Evolutionary conservation across 108 stramenopile genomes (phyloP).

Genomic region (Nitzschia palea): DNA sequence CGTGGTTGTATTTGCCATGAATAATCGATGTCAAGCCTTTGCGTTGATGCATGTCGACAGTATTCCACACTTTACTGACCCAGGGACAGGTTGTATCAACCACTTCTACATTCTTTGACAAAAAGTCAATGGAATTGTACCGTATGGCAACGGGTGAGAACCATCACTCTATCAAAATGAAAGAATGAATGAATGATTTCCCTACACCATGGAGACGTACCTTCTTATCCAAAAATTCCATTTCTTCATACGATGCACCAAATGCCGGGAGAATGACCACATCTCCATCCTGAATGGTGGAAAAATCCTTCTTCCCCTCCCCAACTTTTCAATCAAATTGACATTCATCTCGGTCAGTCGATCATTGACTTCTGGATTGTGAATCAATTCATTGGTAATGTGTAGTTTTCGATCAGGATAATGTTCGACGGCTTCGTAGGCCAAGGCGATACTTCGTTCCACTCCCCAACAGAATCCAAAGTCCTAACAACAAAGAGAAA

Average conservation of each 20-base stretch:
- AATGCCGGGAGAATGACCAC: constrained; percentile 97
- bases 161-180: background rate
- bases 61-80: constrained; percentile 98
- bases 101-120: constrained; percentile 81
- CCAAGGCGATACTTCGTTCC: constrained; percentile 90
- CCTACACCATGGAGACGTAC: constrained; percentile 8
- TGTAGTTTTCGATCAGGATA: constrained; percentile 87
- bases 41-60: constrained; percentile 89
- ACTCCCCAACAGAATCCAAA: constrained; percentile 93
- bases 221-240: constrained; percentile 75
- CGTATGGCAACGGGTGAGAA: background rate
- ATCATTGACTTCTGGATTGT: constrained; percentile 97
- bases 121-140: no score
- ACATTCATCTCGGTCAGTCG: constrained; percentile 87
- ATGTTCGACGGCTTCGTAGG: constrained; percentile 90
- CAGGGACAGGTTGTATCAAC: constrained; percentile 99
- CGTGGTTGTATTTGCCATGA: constrained; percentile 95
- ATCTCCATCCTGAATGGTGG: constrained; percentile 78
- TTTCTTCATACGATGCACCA: constrained; percentile 94
- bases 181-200: background rate
- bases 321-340: constrained; percentile 84
- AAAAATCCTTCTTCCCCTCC: constrained; percentile 78
- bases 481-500: constrained; percentile 25
- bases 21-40: constrained; percentile 88
- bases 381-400: constrained; percentile 97